A percentile compares a stretch with the other conserved stretches of the same genome.
Evolutionary conservation across 345 rosid genomes (phyloP).

Genomic region (Tarenaya hassleriana): DNA sequence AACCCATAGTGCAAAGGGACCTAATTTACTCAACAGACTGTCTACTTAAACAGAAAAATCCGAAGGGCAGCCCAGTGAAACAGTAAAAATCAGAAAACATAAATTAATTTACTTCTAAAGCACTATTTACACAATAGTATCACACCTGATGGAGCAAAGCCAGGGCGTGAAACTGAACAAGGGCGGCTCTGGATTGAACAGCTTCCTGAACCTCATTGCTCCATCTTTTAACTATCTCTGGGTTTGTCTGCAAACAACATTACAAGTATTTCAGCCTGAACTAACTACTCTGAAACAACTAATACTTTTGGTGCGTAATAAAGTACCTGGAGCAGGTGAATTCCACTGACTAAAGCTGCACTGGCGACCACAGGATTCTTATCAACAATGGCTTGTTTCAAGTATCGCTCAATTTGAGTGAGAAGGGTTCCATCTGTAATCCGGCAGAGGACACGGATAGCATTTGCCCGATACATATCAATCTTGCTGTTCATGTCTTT

Average conservation of each 20-base stretch:
- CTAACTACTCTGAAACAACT: neutral
- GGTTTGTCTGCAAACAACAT: constrained; percentile 51
- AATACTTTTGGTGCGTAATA: constrained; percentile 1
- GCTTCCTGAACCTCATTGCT: constrained; percentile 99
- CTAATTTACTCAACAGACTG: neutral
- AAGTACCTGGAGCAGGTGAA: constrained; percentile 85
- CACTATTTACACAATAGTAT: constrained; percentile 7
- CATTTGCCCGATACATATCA: constrained; percentile 96
- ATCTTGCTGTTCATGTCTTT: constrained; percentile 99
- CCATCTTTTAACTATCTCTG: constrained; percentile 96
- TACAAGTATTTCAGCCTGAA: constrained; percentile 7
- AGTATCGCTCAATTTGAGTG: constrained; percentile 85
- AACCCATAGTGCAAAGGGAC: too few species aligned
- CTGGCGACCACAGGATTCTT: constrained; percentile 98
- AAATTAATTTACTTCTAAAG: constrained; percentile 4
- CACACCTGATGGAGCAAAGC: constrained; percentile 84
- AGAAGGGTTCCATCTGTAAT: constrained; percentile 92
- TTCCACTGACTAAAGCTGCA: constrained; percentile 97
- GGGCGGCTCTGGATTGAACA: constrained; percentile 93
- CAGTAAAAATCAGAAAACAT: neutral
- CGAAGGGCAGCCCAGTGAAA: neutral
- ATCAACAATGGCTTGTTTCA: constrained; percentile 98
- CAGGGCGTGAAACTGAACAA: constrained; percentile 95
- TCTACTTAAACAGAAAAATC: too few species aligned
- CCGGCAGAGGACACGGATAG: constrained; percentile 93